Conservation (phyloP, 768 basidiomycete species). For the Hypholoma fasciculare region DNA sequence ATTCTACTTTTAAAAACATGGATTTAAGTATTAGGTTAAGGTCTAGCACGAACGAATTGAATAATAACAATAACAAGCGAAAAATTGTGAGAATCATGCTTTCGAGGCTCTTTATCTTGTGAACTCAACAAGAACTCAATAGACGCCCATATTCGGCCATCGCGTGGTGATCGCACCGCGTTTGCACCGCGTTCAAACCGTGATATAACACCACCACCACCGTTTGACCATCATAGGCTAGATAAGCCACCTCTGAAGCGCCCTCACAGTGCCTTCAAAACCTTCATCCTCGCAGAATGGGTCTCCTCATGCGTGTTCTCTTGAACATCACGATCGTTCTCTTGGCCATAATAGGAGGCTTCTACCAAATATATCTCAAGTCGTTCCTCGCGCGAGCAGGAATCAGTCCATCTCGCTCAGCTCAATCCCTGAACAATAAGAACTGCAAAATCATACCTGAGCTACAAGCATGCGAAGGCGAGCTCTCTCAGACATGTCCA, state of each 20-base stretch:
- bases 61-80: not conserved
- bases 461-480: constrained; percentile 69
- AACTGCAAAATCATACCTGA: constrained; percentile 50
- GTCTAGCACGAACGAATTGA: not conserved
- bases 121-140: no score
- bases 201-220: no score
- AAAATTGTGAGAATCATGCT: not conserved
- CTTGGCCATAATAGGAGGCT: constrained; percentile 39
- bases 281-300: not conserved
- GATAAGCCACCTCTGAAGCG: no score
- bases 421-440: constrained; percentile 46
- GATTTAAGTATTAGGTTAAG: no score
- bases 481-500: constrained; percentile 19
- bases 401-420: constrained; percentile 43
- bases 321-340: constrained; percentile 21
- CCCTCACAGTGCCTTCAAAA: no score
- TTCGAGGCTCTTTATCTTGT: not conserved
- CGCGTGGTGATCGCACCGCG: no score
- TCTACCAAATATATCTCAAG: constrained; percentile 49
- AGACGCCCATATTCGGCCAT: not conserved
- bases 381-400: constrained; percentile 35
- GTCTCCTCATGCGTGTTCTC: not conserved
- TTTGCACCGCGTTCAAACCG: not conserved
- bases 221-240: no score
- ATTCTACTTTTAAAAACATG: no score